Percentiles rank a stretch among this genome's conserved stretches.
Conservation (phyloP, 768 basidiomycete species). For the Amanita muscaria region DNA sequence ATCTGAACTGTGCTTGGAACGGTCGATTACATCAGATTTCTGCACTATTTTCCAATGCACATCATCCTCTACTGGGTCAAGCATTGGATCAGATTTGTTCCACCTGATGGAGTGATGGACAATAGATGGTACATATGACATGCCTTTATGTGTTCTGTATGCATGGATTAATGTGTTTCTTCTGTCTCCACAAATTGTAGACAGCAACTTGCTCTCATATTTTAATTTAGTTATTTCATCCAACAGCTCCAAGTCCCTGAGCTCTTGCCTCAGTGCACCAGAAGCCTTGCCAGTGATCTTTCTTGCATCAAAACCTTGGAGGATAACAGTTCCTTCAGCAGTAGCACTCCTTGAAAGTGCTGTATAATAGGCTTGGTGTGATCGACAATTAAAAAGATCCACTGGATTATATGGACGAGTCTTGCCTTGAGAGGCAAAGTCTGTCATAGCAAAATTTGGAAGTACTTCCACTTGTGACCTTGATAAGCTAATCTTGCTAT, state of each 20-base stretch:
- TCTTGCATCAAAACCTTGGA: constrained; percentile 2
- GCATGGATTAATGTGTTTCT: not conserved
- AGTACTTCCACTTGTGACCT: constrained; percentile 17
- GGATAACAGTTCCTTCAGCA: not conserved
- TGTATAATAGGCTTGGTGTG: constrained; percentile 22
- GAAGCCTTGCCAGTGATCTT: no score
- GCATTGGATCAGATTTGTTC: not conserved
- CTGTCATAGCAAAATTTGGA: constrained; percentile 25
- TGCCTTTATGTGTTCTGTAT: not conserved
- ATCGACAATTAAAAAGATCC: constrained; percentile 15
- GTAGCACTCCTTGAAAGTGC: no score
- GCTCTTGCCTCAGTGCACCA: not conserved
- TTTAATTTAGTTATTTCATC: not conserved
- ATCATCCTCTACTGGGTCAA: not conserved
- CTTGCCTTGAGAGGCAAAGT: constrained; percentile 25
- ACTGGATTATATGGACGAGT: constrained; percentile 20
- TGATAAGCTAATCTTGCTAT: constrained; percentile 10
- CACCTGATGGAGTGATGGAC: not conserved
- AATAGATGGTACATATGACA: not conserved
- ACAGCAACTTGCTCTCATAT: not conserved
- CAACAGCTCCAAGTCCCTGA: not conserved
- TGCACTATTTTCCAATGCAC: no score
- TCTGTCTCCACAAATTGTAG: not conserved
- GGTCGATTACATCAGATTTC: no score
- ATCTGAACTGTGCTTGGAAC: no score